These are phyloP conservation scores for Aquilaria agallochum DNA, from an alignment of 441 rosid species.

Conservation along the genomic window DNA sequence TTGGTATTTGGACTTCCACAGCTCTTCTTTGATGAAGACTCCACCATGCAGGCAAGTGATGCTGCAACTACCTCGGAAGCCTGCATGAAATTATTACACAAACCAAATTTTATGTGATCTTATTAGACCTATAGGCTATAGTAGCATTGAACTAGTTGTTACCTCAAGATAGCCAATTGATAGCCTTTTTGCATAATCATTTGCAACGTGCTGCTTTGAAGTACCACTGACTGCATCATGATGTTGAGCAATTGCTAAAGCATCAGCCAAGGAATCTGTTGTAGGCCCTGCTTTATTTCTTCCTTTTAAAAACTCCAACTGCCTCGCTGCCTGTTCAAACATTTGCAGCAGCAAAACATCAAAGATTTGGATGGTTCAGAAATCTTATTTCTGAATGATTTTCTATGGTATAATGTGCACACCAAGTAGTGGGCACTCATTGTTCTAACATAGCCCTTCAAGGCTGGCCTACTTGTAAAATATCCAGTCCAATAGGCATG, in stretches of 20 bases:
- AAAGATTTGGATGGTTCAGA: slow-evolving; percentile 2
- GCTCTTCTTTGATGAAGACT: slow-evolving; percentile 24
- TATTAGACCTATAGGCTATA: not conserved
- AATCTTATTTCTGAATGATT: slow-evolving; percentile 5
- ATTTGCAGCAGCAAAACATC: slow-evolving; percentile 15
- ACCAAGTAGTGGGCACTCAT: slow-evolving; percentile 52
- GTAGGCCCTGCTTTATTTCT: slow-evolving; percentile 29
- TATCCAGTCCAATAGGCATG: slow-evolving; percentile 60
- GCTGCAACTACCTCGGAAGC: slow-evolving; percentile 40
- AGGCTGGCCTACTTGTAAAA: slow-evolving; percentile 48
- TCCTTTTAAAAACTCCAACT: slow-evolving; percentile 43
- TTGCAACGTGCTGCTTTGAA: slow-evolving; percentile 44
- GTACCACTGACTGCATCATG: slow-evolving; percentile 53
- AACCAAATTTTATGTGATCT: not conserved
- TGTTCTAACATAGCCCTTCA: slow-evolving; percentile 46
- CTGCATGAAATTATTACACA: slow-evolving; percentile 21
- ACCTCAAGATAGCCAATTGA: slow-evolving; percentile 47
- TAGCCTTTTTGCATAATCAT: slow-evolving; percentile 49
- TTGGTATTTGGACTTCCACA: slow-evolving; percentile 21
- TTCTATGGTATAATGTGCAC: slow-evolving; percentile 5
- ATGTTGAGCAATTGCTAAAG: slow-evolving; percentile 48
- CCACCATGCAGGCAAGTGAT: slow-evolving; percentile 39
- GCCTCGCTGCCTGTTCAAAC: slow-evolving; percentile 44
- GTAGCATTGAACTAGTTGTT: slow-evolving; percentile 2
- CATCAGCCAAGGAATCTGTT: slow-evolving; percentile 40